These are phyloP conservation scores for Akanthomyces lecanii DNA, from an alignment of 2,329 filamentous ascomycete genomes.

Conservation along the genomic window DNA sequence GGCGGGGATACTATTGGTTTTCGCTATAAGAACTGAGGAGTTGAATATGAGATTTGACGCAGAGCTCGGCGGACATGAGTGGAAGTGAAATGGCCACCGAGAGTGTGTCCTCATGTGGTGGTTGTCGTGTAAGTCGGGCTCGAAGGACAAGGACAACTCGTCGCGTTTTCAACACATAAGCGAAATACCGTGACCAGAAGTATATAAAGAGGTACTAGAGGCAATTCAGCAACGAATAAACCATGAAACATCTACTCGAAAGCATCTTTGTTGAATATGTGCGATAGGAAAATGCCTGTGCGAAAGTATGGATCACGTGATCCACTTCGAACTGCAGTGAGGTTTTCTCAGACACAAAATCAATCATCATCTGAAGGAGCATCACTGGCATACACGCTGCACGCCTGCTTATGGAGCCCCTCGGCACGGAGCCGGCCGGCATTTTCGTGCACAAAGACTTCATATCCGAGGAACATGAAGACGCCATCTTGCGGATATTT, in stretches of 20 bases:
- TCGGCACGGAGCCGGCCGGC: slow-evolving; percentile 25
- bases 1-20: neutral
- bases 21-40: no score
- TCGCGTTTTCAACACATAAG: neutral
- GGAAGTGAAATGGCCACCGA: no score
- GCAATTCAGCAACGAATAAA: neutral
- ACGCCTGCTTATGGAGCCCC: slow-evolving; percentile 1
- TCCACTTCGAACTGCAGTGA: neutral
- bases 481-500: slow-evolving; percentile 39
- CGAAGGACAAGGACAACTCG: neutral
- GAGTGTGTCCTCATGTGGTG: neutral
- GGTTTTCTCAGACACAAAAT: neutral
- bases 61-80: no score
- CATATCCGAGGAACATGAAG: slow-evolving; percentile 38
- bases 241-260: neutral
- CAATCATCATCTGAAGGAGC: neutral
- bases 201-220: neutral
- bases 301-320: neutral
- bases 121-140: neutral
- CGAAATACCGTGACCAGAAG: neutral
- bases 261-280: neutral
- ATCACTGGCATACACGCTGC: neutral
- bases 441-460: slow-evolving; percentile 39
- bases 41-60: no score
- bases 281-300: neutral